Evolutionary conservation across 2,329 filamentous ascomycete genomes (phyloP).

Genomic region (Stylonectria norvegica): DNA sequence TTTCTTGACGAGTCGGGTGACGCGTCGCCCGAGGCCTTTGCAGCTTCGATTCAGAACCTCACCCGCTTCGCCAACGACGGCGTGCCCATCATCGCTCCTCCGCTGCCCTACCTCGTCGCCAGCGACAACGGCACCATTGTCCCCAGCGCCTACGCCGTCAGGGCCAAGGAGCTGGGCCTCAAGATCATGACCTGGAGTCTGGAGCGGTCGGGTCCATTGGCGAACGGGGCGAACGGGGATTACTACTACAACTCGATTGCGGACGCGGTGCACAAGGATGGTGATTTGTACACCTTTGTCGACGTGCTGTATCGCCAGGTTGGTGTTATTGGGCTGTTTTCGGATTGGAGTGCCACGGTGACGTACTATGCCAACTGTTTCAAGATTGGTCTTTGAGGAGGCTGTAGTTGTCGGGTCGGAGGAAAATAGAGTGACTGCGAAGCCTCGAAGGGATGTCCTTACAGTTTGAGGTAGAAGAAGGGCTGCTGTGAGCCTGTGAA

Average conservation of each 20-base stretch:
- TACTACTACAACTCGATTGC: constrained; percentile 57
- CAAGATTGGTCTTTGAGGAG: constrained; percentile 26
- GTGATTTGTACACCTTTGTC: constrained; percentile 63
- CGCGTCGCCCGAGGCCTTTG: constrained; percentile 46
- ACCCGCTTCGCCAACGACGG: constrained; percentile 53
- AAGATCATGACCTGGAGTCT: constrained; percentile 67
- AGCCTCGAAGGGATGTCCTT: too few relatives aligned
- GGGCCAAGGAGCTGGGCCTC: constrained; percentile 58
- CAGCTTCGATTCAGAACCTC: constrained; percentile 54
- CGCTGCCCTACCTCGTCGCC: constrained; percentile 59
- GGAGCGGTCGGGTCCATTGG: constrained; percentile 61
- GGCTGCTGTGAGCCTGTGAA: too few relatives aligned
- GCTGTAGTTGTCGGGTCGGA: not conserved
- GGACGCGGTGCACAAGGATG: constrained; percentile 57
- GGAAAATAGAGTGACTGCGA: not conserved
- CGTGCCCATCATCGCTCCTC: constrained; percentile 61
- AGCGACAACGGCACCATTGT: constrained; percentile 53
- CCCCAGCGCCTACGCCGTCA: constrained; percentile 59
- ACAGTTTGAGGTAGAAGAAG: too few relatives aligned
- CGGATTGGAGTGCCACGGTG: constrained; percentile 66
- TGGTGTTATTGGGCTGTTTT: constrained; percentile 59
- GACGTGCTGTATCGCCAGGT: constrained; percentile 62
- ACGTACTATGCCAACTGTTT: constrained; percentile 74
- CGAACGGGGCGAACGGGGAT: constrained; percentile 44
- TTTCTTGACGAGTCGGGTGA: constrained; percentile 63